Evolutionary conservation across 164 flowering plant genomes (phyloP).

Genomic region (Nymphaea colorata): DNA sequence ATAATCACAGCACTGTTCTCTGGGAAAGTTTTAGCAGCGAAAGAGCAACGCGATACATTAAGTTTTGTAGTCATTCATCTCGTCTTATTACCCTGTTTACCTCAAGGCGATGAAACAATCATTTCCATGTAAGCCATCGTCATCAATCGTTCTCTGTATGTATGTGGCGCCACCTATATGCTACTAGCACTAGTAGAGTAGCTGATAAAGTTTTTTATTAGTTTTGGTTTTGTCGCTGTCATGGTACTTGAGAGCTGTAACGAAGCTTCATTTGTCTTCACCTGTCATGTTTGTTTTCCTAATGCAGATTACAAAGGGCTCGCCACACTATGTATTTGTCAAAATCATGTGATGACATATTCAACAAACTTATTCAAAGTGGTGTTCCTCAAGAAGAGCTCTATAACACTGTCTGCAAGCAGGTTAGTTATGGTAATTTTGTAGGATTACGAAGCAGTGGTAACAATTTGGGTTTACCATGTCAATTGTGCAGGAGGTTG

Average conservation of each 20-base stretch:
- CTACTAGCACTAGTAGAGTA: not conserved
- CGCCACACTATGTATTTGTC: conserved; percentile 35
- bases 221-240: not conserved
- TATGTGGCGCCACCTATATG: not conserved
- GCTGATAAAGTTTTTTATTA: not conserved
- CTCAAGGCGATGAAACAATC: not conserved
- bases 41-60: too few species aligned
- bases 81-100: not conserved
- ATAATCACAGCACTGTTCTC: too few species aligned
- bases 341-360: conserved; percentile 83
- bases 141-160: not conserved
- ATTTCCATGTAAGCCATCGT: not conserved
- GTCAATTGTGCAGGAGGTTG: conserved; percentile 53
- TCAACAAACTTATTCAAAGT: conserved; percentile 55
- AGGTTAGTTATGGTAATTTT: conserved; percentile 30
- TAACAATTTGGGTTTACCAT: not conserved
- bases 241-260: not conserved
- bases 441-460: not conserved
- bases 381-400: conserved; percentile 74
- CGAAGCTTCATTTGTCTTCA: not conserved
- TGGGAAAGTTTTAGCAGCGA: too few species aligned
- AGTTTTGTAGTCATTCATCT: too few species aligned
- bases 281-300: not conserved
- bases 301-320: conserved; percentile 50
- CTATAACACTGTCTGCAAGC: conserved; percentile 69